Base-by-base conservation (phyloP, 169 alveolate genomes). In the Plasmodium relictum region DNA sequence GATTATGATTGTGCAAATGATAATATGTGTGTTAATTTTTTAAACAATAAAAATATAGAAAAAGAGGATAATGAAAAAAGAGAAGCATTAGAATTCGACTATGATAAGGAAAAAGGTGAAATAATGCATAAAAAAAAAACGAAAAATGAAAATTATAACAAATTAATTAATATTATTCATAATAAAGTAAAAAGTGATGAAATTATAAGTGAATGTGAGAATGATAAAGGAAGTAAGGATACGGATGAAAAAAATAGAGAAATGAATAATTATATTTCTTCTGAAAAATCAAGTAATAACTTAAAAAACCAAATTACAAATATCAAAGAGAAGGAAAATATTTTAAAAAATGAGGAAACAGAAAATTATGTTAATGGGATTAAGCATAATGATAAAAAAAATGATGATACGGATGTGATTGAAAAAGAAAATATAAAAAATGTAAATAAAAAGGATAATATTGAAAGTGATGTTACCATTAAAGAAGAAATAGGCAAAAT, bases 1-100 rank as follows among this genome's bases (percentile, higher is more conserved):
- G 90, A 80, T 52, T 80, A 80, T 45, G 80, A 80, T 61, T 80
- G 90, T 72, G 70, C 66, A 7, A 80, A 80, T 80, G 90, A 80
- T 41, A 69, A 80, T 24, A 18, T 80, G 48, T 80, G 90, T 48
- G 80, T 80, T 12, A 80, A 80, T 37, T 66, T 76, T 65, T 68
- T 66, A 24, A 65, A 68, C 10, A 66, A 59, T 24, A 26, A 65
- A 42, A 54, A 37, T 44, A 12, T 41, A 9, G 72, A 41, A 39
- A 42, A 39, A 16, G 62, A 73, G 8, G 63, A 59, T 18, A 73
- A n/a, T 9, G 69, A 56, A 12, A 24, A 39, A 12, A 9, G 74
- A 42, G 14, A 24, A 63, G 6, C 24, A 24, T 24, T 31, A 26
- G 16, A 7, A 68, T 31, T 3, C 9, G 45, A 70, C 8, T 26